These are phyloP conservation scores for Elymus sibiricus DNA, from an alignment of 176 grass and related monocot genomes.

Conservation along the genomic window DNA sequence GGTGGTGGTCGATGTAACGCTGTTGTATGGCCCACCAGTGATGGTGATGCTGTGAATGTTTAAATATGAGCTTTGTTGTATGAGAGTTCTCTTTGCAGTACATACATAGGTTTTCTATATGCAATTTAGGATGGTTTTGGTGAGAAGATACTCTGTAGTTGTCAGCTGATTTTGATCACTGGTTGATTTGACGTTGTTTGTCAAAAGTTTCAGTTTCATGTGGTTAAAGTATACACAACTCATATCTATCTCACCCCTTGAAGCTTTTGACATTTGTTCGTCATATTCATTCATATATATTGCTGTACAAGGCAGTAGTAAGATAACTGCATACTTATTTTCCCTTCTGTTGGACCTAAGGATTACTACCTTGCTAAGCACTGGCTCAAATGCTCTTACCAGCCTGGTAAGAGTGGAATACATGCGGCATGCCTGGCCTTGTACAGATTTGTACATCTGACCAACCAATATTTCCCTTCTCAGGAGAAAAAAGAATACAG, in stretches of 20 bases:
- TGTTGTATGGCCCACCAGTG: background rate
- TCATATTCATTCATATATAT: background rate
- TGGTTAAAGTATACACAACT: background rate
- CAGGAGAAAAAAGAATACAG: slow-evolving; percentile 27
- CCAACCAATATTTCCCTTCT: slow-evolving; percentile 27
- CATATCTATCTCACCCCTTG: background rate
- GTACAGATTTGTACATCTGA: slow-evolving; percentile 53
- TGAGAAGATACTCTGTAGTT: background rate
- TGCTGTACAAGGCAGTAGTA: slow-evolving; percentile 7
- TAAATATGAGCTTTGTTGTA: background rate
- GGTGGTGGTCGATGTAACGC: background rate
- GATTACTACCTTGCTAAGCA: slow-evolving; percentile 2
- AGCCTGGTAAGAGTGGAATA: slow-evolving; percentile 28
- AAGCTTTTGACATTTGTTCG: background rate
- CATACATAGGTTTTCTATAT: background rate
- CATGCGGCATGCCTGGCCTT: slow-evolving; percentile 46
- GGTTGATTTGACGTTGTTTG: background rate
- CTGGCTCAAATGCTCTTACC: slow-evolving; percentile 33
- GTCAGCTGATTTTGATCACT: background rate
- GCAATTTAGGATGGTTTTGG: background rate
- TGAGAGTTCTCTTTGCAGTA: background rate
- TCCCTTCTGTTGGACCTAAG: slow-evolving; percentile 3
- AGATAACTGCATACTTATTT: slow-evolving; percentile 1
- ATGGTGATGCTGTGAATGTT: background rate
- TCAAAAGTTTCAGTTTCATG: background rate